Evolutionary conservation across 768 basidiomycete species (phyloP).

Genomic region (Russula griseocarnosa): DNA sequence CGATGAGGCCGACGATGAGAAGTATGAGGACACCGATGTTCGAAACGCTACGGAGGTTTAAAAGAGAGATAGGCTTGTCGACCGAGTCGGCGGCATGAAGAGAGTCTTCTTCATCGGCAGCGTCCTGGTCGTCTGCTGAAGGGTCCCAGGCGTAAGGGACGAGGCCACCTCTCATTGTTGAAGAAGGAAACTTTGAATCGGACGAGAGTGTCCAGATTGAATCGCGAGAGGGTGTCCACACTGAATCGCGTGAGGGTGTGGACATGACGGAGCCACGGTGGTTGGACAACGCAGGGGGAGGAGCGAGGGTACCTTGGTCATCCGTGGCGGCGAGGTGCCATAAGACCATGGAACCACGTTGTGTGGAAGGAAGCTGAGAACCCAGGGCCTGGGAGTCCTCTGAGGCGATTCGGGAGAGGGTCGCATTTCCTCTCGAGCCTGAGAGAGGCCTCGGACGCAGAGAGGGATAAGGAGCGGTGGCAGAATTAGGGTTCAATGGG

Average conservation of each 20-base stretch:
- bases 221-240: conserved; percentile 47
- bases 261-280: conserved; percentile 46
- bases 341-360: conserved; percentile 60
- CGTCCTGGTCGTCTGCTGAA: conserved; percentile 49
- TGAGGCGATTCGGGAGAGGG: conserved; percentile 44
- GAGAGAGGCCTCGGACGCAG: conserved; percentile 38
- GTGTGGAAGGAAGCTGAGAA: conserved; percentile 31
- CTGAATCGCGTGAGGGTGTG: conserved; percentile 47
- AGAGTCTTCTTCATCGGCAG: conserved; percentile 68
- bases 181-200: conserved; percentile 64
- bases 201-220: conserved; percentile 46
- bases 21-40: conserved; percentile 69
- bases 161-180: conserved; percentile 38
- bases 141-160: conserved; percentile 74
- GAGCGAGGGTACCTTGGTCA: conserved; percentile 34
- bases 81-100: conserved; percentile 56
- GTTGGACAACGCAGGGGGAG: conserved; percentile 34
- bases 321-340: conserved; percentile 52
- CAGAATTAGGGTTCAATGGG: conserved; percentile 48
- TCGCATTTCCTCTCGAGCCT: conserved; percentile 39
- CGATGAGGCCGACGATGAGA: conserved; percentile 58
- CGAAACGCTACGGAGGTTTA: conserved; percentile 48
- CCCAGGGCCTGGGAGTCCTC: conserved; percentile 45
- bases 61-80: conserved; percentile 39
- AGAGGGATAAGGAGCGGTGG: conserved; percentile 28